Evolutionary conservation across 306 rosid genomes (phyloP).

Genomic region (barrel medic (Medicago truncatula)): MtrunA17r5.0-ANR NC_053043.1:16137001-16137500

Average conservation of each 20-base stretch:
- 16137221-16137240: slow-evolving; percentile 35
- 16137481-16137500: too few relatives aligned
- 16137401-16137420: too few relatives aligned
- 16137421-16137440: too few relatives aligned
- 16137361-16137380: neutral
- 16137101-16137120: slow-evolving; percentile 47
- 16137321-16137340: slow-evolving; percentile 1
- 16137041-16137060: slow-evolving; percentile 40
- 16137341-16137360: neutral
- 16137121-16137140: slow-evolving; percentile 30
- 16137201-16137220: slow-evolving; percentile 25
- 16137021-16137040: slow-evolving; percentile 45
- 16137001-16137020: slow-evolving; percentile 45
- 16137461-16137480: too few relatives aligned
- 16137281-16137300: slow-evolving; percentile 23
- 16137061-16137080: slow-evolving; percentile 39
- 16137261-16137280: slow-evolving; percentile 25
- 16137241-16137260: slow-evolving; percentile 3
- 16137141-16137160: slow-evolving; percentile 50
- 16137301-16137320: neutral
- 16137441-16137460: too few relatives aligned
- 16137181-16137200: slow-evolving; percentile 59
- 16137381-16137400: neutral
- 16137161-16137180: slow-evolving; percentile 48
- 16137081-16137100: slow-evolving; percentile 52